Base-by-base conservation (phyloP, 2,329 filamentous ascomycete species). In the Alternaria solani region DNA sequence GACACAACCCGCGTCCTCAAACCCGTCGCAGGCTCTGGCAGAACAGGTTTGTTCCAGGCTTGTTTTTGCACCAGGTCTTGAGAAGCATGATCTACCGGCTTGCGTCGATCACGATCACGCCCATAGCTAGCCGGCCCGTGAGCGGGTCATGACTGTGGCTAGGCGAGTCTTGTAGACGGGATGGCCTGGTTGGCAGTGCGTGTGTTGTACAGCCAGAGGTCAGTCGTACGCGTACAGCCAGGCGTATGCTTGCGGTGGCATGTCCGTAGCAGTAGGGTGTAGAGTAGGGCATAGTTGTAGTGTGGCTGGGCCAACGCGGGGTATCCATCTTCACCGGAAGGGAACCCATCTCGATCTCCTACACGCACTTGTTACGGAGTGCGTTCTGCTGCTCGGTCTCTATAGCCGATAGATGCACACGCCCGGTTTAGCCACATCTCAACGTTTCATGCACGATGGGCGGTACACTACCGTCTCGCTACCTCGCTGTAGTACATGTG, bases 31-130 rank as follows among this genome's bases (percentile, higher is more conserved):
- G 23, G 9, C 18, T n/a, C 38, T 20, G 38, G 38, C 20, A 42
- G 39, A 42, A 42, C 39, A 42, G 39, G 39, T 42, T 42, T 42
- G 39, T 42, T 23, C 20, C 20, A 23, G 20, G 20, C 20, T 23
- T 42, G 12, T 4, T 25, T 42, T 42, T 39, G 36, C 32, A 39
- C 36, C 36, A n/a, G 34, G 34, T 16, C 16, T 6, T 41, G 39
- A 25, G 5, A 42, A 25, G 42, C 20, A 49, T 38, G 46, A 49
- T 49, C 46, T 49, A 49, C 46, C 46, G 46, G 46, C 30, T n/a
- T 23, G 32, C 38, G 46, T n/a, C 46, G 32, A 49, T 49, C 46
- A 38, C 46, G 20, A 49, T 49, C 20, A 26, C 46, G 30, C 46
- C 32, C n/a, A 34, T 49, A 34, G 23, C 46, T 48, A 48, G 46